These are phyloP conservation scores for Neophaeococcomyces mojaviensis DNA, from an alignment of 2,329 filamentous ascomycete species.

Conservation along the genomic window DNA sequence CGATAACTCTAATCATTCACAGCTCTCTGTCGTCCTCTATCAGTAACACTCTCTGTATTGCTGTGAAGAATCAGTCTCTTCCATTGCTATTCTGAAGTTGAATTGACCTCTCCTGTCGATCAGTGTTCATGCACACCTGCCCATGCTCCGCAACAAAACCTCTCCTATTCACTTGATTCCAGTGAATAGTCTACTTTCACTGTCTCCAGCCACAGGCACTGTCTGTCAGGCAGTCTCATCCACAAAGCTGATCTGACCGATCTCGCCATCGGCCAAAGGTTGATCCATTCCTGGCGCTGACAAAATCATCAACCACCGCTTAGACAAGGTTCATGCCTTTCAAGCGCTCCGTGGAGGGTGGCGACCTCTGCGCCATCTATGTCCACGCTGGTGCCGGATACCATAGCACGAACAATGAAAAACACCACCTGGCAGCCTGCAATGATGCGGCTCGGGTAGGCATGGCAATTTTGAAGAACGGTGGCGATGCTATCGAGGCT, in stretches of 20 bases:
- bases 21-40: constrained; percentile 1
- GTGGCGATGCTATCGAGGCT: constrained; percentile 75
- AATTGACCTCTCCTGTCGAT: constrained; percentile 1
- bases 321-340: constrained; percentile 25
- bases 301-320: background rate
- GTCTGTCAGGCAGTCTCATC: no score
- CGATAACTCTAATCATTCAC: background rate
- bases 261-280: no score
- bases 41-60: background rate
- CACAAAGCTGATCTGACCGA: no score
- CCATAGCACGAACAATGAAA: constrained; percentile 81
- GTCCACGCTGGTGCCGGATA: constrained; percentile 94
- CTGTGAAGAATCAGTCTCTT: background rate
- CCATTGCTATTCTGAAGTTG: constrained; percentile 4
- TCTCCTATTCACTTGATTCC: background rate
- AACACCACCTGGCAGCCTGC: constrained; percentile 75
- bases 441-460: constrained; percentile 75
- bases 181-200: background rate
- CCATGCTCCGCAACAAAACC: background rate
- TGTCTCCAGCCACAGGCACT: no score
- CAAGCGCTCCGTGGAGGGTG: constrained; percentile 31
- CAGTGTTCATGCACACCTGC: background rate
- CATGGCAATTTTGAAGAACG: constrained; percentile 72
- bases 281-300: background rate
- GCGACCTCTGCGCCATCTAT: constrained; percentile 68